phyloP scores from a whole-genome alignment of 768 basidiomycete genomes.

The Hericium alpestre region DNA sequence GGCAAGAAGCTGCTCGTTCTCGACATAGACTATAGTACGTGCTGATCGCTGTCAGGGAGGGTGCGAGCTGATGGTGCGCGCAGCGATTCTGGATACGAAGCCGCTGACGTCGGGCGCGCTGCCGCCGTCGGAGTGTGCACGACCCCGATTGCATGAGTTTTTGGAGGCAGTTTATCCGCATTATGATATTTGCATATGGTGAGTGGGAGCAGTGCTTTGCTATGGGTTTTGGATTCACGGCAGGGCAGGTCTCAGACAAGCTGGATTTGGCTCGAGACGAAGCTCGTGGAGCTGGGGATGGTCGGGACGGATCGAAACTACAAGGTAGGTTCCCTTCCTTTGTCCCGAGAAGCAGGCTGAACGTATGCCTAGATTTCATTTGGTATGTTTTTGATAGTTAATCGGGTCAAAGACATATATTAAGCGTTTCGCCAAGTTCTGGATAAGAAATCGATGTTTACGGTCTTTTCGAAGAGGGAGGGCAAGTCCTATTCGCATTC shows the following conservation, averaged over 20 bases:
- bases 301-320: slow-evolving; percentile 61
- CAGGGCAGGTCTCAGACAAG: slow-evolving; percentile 66
- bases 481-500: slow-evolving; percentile 70
- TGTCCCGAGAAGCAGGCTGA: not conserved
- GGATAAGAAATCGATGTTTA: slow-evolving; percentile 86
- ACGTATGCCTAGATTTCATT: slow-evolving; percentile 8
- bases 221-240: not conserved
- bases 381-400: not conserved
- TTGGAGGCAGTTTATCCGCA: slow-evolving; percentile 67
- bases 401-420: not conserved
- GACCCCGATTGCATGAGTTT: slow-evolving; percentile 79
- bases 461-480: slow-evolving; percentile 66
- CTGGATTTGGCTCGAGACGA: slow-evolving; percentile 85
- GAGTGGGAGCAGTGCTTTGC: not conserved
- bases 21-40: slow-evolving; percentile 80
- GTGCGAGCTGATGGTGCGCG: not conserved
- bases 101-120: slow-evolving; percentile 74
- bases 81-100: slow-evolving; percentile 79
- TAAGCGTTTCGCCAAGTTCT: slow-evolving; percentile 38
- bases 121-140: slow-evolving; percentile 71
- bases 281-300: slow-evolving; percentile 80
- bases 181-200: slow-evolving; percentile 91
- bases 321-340: slow-evolving; percentile 34
- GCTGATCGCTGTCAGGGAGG: not conserved
- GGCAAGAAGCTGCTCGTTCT: slow-evolving; percentile 78